phyloP scores from a whole-genome alignment of 768 basidiomycete species.

The Pleurotus cornucopiae region DNA sequence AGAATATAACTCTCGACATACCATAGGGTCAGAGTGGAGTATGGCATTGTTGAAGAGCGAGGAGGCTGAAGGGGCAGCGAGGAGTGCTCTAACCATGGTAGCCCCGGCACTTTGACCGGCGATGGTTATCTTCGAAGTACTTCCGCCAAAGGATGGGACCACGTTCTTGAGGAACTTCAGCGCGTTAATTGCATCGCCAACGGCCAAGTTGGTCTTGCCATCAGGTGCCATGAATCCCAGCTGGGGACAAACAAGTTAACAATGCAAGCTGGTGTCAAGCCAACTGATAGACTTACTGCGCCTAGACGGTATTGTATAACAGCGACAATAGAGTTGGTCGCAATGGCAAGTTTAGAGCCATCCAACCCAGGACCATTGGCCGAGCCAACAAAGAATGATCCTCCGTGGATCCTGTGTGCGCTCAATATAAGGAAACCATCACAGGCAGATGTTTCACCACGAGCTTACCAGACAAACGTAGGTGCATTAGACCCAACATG shows the following conservation, averaged over 20 bases:
- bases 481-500: conserved; percentile 32
- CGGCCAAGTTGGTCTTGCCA: conserved; percentile 66
- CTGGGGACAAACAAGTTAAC: conserved; percentile 25
- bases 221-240: conserved; percentile 74
- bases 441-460: background rate
- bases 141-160: conserved; percentile 65
- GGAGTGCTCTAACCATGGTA: conserved; percentile 69
- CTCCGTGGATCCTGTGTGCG: conserved; percentile 73
- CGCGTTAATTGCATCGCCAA: conserved; percentile 65
- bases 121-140: conserved; percentile 58
- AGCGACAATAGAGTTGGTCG: conserved; percentile 72
- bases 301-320: conserved; percentile 86
- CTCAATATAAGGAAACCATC: background rate
- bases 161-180: conserved; percentile 58
- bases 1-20: conserved; percentile 22
- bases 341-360: conserved; percentile 68
- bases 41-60: conserved; percentile 75
- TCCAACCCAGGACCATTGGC: conserved; percentile 71
- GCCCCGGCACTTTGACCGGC: conserved; percentile 86
- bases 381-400: conserved; percentile 71
- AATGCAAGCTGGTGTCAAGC: background rate
- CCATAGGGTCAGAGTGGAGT: conserved; percentile 87
- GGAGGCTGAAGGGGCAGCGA: conserved; percentile 67
- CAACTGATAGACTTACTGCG: conserved; percentile 40
- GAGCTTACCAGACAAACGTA: conserved; percentile 56